Percentiles rank a stretch among this genome's conserved stretches.
Evolutionary conservation across 768 basidiomycete species (phyloP).

Genomic region (Boletus vinaceobasis): DNA sequence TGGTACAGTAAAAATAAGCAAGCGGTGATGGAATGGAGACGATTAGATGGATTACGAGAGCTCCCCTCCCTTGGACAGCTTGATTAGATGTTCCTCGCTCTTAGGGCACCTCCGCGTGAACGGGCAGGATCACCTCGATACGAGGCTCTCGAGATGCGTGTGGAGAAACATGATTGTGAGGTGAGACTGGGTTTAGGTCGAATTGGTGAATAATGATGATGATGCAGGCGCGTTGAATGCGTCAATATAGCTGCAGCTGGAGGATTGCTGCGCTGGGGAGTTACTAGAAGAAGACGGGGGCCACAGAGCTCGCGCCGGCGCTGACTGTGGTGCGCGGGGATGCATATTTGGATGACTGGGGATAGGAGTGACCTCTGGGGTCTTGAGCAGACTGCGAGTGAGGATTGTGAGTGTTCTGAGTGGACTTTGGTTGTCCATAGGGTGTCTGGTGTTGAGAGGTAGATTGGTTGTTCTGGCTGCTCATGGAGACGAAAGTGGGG

Average conservation of each 20-base stretch:
- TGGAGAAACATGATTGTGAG: not conserved
- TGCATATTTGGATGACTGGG: slow-evolving; percentile 25
- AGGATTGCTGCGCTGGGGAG: not conserved
- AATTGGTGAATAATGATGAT: not conserved
- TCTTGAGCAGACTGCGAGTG: slow-evolving; percentile 23
- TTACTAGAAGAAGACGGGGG: slow-evolving; percentile 57
- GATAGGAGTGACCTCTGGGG: slow-evolving; percentile 18
- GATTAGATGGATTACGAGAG: slow-evolving; percentile 15
- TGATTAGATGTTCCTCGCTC: slow-evolving; percentile 17
- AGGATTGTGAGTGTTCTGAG: slow-evolving; percentile 8
- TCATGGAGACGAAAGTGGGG: slow-evolving; percentile 19
- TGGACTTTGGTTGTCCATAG: slow-evolving; percentile 22
- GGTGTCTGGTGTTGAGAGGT: slow-evolving; percentile 13
- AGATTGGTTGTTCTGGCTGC: slow-evolving; percentile 21
- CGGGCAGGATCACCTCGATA: slow-evolving; percentile 7
- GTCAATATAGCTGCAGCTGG: not conserved
- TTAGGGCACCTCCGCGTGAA: not conserved
- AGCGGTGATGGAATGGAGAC: slow-evolving; percentile 1
- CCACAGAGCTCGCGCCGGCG: slow-evolving; percentile 47
- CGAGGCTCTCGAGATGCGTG: slow-evolving; percentile 1
- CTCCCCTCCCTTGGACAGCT: slow-evolving; percentile 16
- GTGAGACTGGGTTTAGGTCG: not conserved
- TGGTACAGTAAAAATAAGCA: slow-evolving; percentile 5
- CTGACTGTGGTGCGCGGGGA: slow-evolving; percentile 40
- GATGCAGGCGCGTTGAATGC: not conserved